Conservation (phyloP, 106 monocot species). For the Dioscorea dumetorum region DNA sequence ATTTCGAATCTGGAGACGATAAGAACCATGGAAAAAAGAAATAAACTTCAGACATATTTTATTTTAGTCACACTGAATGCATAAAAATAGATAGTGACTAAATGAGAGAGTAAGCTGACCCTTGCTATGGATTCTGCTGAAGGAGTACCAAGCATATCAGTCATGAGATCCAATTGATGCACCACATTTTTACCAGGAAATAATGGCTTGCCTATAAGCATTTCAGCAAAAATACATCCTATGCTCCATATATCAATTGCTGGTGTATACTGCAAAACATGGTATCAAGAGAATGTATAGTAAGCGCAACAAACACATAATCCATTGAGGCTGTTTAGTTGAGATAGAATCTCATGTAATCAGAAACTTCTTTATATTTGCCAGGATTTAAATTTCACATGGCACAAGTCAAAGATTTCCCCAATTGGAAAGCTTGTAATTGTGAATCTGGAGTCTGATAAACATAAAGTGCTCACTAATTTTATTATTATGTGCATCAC, state of each 20-base stretch:
- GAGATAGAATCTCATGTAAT: too few relatives aligned
- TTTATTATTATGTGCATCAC: too few relatives aligned
- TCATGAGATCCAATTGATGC: conserved; percentile 67
- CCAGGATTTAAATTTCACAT: too few relatives aligned
- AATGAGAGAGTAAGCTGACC: conserved; percentile 17
- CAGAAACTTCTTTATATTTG: too few relatives aligned
- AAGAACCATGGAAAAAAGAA: background rate
- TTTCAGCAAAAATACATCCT: conserved; percentile 70
- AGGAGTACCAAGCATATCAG: conserved; percentile 60
- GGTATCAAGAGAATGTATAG: background rate
- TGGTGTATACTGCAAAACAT: conserved; percentile 48
- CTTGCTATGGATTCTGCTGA: conserved; percentile 37
- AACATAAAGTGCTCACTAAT: too few relatives aligned
- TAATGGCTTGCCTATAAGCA: conserved; percentile 45
- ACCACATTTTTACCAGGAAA: conserved; percentile 79
- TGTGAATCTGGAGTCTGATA: too few relatives aligned
- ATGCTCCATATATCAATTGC: conserved; percentile 77
- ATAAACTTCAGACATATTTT: background rate
- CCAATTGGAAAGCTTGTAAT: too few relatives aligned
- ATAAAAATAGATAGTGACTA: background rate
- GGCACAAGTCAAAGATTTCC: too few relatives aligned
- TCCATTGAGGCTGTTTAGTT: too few relatives aligned
- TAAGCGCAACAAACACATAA: too few relatives aligned
- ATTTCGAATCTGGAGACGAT: conserved; percentile 42
- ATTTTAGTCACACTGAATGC: background rate